Base-by-base conservation (phyloP, 2,329 filamentous ascomycete genomes). In the Alternaria brassicicola region DNA sequence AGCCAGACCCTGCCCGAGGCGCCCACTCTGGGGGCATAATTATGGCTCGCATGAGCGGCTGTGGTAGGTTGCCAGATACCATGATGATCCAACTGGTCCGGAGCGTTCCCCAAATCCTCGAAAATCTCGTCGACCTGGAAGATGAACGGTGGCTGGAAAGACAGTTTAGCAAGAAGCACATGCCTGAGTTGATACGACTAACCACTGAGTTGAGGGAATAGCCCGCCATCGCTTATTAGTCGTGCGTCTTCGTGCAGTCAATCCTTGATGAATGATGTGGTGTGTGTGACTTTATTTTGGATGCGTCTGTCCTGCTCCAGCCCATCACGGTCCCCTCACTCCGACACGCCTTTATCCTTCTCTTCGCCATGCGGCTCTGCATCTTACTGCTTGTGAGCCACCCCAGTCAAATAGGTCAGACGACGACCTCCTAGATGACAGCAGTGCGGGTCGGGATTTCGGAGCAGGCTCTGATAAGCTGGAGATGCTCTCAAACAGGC, bases 281-380 rank as follows among this genome's bases (percentile, higher is more conserved):
- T 47, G 46, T 59, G 56, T 41, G 48, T 46, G 52, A 42, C 4
- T 57, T 60, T 60, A 47, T 60, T 49, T 52, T 50, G 54, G 31
- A 55, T 55, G 47, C 47, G 41, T 45, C 62, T 58, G 49, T 28
- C 50, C 53, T 33, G 53, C 52, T 64, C 57, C 39, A 55, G 48
- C 23, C 38, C 42, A 38, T 26, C 25, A 21, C 51, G 48, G 45
- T 54, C 36, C 55, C 46, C 57, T 65, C 64, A 63, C 52, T 36
- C 47, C 31, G 47, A 33, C 53, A 55, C 39, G 45, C 31, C 67
- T 76, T 75, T 76, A 76, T 73, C 65, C 36, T 62, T 54, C 31
- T 8, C 12, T 28, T 47, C 55, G 17, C 36, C 15, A 61, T 76
- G 73, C 65, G 73, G 73, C 73, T 76, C 73, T 76, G 73, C 73